These are phyloP conservation scores for Pistacia vera DNA, from an alignment of 345 rosid species.

Conservation along the genomic window DNA sequence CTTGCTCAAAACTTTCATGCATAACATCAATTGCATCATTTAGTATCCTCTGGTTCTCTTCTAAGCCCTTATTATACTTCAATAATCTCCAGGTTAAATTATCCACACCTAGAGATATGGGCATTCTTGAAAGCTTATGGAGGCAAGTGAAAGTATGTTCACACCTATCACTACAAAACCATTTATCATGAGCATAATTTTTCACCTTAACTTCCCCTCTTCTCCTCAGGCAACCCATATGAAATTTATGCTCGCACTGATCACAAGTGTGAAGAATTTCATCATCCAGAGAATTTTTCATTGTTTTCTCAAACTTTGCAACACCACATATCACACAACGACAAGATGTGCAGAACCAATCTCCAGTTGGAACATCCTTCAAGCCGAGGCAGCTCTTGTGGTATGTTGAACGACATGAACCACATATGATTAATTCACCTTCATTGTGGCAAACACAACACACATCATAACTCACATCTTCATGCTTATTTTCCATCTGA, in stretches of 20 bases:
- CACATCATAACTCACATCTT: constrained; percentile 12
- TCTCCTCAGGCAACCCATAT: constrained; percentile 35
- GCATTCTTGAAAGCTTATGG: constrained; percentile 49
- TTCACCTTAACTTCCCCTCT: constrained; percentile 9
- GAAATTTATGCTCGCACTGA: constrained; percentile 65
- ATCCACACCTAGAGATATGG: constrained; percentile 34
- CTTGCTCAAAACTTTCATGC: constrained; percentile 73
- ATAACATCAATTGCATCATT: constrained; percentile 50
- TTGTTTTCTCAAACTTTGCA: constrained; percentile 23
- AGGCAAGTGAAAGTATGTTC: constrained; percentile 24
- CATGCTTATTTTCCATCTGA: constrained; percentile 7
- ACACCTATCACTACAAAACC: constrained; percentile 46
- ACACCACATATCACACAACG: background rate
- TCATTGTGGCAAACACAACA: constrained; percentile 48
- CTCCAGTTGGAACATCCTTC: constrained; percentile 50
- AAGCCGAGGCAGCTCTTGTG: constrained; percentile 51
- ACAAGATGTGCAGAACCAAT: constrained; percentile 36
- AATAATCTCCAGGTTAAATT: constrained; percentile 64
- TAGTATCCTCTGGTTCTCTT: constrained; percentile 42
- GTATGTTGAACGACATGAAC: constrained; percentile 52
- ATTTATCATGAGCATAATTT: constrained; percentile 14
- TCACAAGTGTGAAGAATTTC: constrained; percentile 36
- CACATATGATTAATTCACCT: constrained; percentile 59
- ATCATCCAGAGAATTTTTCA: background rate
- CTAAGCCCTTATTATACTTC: constrained; percentile 22